phyloP scores from a whole-genome alignment of 176 grass and related monocot genomes.

The Miscanthus lutarioriparius region DNA sequence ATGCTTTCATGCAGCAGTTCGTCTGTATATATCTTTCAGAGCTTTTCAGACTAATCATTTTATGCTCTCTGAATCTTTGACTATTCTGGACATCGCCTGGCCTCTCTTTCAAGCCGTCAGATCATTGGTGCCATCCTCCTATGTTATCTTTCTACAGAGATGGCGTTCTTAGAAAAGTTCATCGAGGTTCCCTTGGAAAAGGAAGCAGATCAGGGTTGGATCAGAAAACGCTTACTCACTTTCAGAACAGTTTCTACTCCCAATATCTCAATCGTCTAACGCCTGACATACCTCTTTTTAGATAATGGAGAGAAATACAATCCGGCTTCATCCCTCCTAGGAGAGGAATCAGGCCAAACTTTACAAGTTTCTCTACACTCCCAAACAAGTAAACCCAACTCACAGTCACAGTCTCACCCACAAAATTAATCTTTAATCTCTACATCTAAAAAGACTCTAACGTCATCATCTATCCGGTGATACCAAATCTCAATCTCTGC shows the following conservation, averaged over 20 bases:
- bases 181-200: constrained; percentile 28
- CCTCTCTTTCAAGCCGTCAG: constrained; percentile 46
- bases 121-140: constrained; percentile 34
- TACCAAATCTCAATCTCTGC: no score
- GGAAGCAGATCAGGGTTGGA: constrained; percentile 17
- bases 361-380: background rate
- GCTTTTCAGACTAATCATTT: constrained; percentile 17
- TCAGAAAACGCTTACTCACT: constrained; percentile 32
- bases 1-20: constrained; percentile 41
- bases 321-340: background rate
- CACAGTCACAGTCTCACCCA: background rate
- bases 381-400: background rate
- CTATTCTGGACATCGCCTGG: constrained; percentile 39
- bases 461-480: no score
- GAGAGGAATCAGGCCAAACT: background rate
- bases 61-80: constrained; percentile 46
- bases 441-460: no score
- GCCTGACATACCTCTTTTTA: background rate
- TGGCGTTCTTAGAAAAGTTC: constrained; percentile 14
- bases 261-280: background rate
- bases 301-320: background rate
- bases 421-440: background rate
- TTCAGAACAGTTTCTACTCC: constrained; percentile 29
- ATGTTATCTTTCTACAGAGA: constrained; percentile 19
- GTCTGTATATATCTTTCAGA: constrained; percentile 19